Base-by-base conservation (phyloP, 495 filamentous ascomycete species). In the Penicillium fimorum region DNA sequence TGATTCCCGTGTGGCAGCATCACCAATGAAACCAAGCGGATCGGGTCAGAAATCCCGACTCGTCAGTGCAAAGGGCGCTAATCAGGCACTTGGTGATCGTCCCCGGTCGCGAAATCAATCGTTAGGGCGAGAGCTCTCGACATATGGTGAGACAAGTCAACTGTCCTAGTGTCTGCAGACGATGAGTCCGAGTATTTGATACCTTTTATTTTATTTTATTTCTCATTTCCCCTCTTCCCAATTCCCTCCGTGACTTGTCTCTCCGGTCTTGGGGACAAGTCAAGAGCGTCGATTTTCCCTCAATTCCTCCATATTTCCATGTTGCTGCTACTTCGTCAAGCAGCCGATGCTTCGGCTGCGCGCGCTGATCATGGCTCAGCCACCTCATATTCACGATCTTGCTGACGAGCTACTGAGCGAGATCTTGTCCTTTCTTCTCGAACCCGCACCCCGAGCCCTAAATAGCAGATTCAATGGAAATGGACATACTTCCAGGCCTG, bases 401-500 rank as follows among this genome's bases (percentile, higher is more conserved):
- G 81, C 84, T 27, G 80, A 83, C 63, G 87, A 90, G 64, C 64
- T 90, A 27, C 70, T 88, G 42, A 78, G 73, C 58, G 72, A 80
- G 33, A 83, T 90, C 25, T 75, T 78, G 18, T 64, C 58, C 18
- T 75, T 70, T 47, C 44, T 78, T 13, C 54, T 74, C 15, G 62
- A 62, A 8, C 52, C 62, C 20, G 55, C 60, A 32, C 25, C 57
- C 8, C 42, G 52, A 32, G 46, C 43, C 9, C 17, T 44, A n/a
- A 56, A 57, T 49, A 27, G 50, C 27, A 35, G 47, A 17, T 25
- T 49, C 30, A 38, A 45, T 54, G 37, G 43, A 15, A 54, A 63
- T 13, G 49, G 54, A 7, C 46, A 38, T 30, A 29, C 45, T 32
- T 12, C 29, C 45, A 20, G 27, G 29, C 2, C 45, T 47, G 2